Conservation (phyloP, 1,284 basidiomycete genomes). For the Chiua sp. region DNA sequence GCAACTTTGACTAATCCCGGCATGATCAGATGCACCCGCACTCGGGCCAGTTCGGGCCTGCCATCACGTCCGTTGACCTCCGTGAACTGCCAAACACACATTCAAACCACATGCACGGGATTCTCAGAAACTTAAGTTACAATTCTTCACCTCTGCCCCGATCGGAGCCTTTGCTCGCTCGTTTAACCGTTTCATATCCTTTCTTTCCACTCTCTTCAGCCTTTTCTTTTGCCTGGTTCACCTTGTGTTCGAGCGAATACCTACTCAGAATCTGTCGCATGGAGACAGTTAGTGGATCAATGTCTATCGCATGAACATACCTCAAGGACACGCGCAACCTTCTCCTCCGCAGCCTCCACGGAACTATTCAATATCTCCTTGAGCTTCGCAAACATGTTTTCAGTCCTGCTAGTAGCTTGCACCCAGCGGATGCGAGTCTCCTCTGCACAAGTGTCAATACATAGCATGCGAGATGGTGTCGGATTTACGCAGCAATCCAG, state of each 20-base stretch:
- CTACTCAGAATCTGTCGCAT: constrained; percentile 41
- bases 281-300: background rate
- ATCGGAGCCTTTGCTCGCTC: constrained; percentile 19
- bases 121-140: background rate
- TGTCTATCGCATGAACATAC: constrained; percentile 16
- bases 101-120: too few species aligned
- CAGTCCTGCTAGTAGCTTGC: constrained; percentile 61
- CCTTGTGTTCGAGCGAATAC: constrained; percentile 29
- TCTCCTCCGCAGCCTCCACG: constrained; percentile 72
- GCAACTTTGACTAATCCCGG: too few species aligned
- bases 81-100: too few species aligned
- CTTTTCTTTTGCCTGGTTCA: constrained; percentile 36
- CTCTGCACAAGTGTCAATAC: constrained; percentile 43
- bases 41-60: constrained; percentile 4
- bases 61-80: background rate
- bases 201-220: constrained; percentile 16
- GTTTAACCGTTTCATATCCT: background rate
- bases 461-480: constrained; percentile 1
- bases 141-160: constrained; percentile 31
- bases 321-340: constrained; percentile 51
- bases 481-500: constrained; percentile 72
- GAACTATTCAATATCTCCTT: constrained; percentile 65
- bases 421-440: constrained; percentile 82
- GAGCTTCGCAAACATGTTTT: constrained; percentile 62
- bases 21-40: too few species aligned